phyloP scores from a whole-genome alignment of 1,284 basidiomycete genomes.

The Trametes pubescens region DNA sequence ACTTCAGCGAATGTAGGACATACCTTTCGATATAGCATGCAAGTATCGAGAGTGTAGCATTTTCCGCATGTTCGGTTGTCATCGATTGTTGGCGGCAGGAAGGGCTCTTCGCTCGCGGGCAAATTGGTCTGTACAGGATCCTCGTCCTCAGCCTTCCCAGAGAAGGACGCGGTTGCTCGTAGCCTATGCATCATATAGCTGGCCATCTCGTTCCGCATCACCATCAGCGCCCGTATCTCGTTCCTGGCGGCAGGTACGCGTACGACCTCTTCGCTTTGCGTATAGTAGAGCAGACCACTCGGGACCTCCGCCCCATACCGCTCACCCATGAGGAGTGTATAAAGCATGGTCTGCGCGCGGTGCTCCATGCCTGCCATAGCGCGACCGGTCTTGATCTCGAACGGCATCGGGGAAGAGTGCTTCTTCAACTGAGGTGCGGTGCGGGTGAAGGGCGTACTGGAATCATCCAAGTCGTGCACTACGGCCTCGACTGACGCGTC shows the following conservation, averaged over 20 bases:
- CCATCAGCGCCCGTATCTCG: slow-evolving; percentile 87
- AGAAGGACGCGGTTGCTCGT: slow-evolving; percentile 34
- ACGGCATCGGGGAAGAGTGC: slow-evolving; percentile 63
- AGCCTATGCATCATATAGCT: slow-evolving; percentile 65
- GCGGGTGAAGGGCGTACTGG: slow-evolving; percentile 37
- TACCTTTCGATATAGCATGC: slow-evolving; percentile 94
- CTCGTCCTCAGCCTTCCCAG: slow-evolving; percentile 30
- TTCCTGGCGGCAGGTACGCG: slow-evolving; percentile 80
- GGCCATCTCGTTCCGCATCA: slow-evolving; percentile 88
- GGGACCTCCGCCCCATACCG: slow-evolving; percentile 79
- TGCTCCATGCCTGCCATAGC: slow-evolving; percentile 86
- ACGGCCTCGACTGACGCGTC: slow-evolving; percentile 87
- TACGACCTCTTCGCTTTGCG: slow-evolving; percentile 89
- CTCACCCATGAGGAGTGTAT: slow-evolving; percentile 92
- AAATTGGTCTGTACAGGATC: slow-evolving; percentile 9
- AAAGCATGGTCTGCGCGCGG: slow-evolving; percentile 97
- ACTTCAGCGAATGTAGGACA: slow-evolving; percentile 29
- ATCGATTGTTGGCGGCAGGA: slow-evolving; percentile 91
- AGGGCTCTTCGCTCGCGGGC: slow-evolving; percentile 48
- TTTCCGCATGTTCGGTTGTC: slow-evolving; percentile 79
- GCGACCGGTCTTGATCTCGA: slow-evolving; percentile 97
- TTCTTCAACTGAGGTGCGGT: slow-evolving; percentile 27
- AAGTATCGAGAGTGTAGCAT: slow-evolving; percentile 87
- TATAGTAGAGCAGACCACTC: slow-evolving; percentile 93
- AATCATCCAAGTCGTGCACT: slow-evolving; percentile 53